These are phyloP conservation scores for Cladosporium austrohemisphaericum DNA, from an alignment of 2,329 filamentous ascomycete species.

Conservation along the genomic window DNA sequence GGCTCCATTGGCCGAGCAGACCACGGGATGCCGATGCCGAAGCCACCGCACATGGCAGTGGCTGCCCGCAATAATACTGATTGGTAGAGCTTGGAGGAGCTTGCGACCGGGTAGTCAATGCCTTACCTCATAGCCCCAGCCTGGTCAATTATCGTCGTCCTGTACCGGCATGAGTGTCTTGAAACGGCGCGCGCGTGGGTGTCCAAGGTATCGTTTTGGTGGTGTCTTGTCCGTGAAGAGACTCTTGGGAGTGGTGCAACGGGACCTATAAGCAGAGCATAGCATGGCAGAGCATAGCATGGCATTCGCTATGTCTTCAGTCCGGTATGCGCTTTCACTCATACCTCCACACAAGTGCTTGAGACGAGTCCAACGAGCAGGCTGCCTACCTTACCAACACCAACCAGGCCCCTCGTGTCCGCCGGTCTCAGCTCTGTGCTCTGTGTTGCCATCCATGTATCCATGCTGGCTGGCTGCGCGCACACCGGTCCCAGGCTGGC, in stretches of 20 bases:
- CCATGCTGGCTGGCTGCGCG: background rate
- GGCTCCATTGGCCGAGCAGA: too few relatives aligned
- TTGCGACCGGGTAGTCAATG: too few relatives aligned
- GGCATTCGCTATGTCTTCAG: background rate
- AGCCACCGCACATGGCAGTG: too few relatives aligned
- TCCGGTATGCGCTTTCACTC: too few relatives aligned
- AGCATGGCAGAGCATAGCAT: background rate
- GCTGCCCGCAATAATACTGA: too few relatives aligned
- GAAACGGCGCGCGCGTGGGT: background rate
- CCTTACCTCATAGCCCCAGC: too few relatives aligned
- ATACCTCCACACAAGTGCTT: too few relatives aligned
- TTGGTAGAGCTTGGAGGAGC: background rate
- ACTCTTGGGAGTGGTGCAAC: background rate
- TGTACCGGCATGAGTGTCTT: too few relatives aligned
- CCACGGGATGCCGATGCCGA: constrained; percentile 12
- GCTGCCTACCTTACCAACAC: background rate
- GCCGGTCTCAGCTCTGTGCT: constrained; percentile 5
- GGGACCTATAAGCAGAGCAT: background rate
- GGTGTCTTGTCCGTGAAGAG: background rate
- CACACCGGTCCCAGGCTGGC: constrained; percentile 6
- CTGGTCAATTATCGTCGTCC: too few relatives aligned
- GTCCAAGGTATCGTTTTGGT: too few relatives aligned
- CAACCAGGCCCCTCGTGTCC: background rate
- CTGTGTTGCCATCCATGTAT: background rate
- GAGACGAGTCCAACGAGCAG: too few relatives aligned